A percentile compares a stretch with the other conserved stretches of the same genome.
These are phyloP conservation scores for Podospora appendiculata DNA, from an alignment of 495 filamentous ascomycete genomes.

Conservation along the genomic window DNA sequence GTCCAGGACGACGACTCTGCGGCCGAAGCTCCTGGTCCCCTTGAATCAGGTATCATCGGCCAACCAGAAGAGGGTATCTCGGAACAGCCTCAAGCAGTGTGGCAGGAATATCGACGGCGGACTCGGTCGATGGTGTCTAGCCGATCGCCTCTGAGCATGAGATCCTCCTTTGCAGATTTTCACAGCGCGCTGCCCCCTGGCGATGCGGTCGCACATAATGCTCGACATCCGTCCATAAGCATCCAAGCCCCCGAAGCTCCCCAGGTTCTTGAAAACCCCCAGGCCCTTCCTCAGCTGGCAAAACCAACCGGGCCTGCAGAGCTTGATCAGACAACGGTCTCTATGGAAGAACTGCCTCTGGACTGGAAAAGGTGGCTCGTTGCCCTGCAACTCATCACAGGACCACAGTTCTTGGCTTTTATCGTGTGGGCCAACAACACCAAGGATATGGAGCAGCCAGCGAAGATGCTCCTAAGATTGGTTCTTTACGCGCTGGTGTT, in stretches of 20 bases:
- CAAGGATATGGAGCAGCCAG: slow-evolving; percentile 36
- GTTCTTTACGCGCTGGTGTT: slow-evolving; percentile 60
- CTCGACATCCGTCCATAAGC: slow-evolving; percentile 1
- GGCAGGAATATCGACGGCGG: slow-evolving; percentile 44
- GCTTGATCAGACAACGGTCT: slow-evolving; percentile 14
- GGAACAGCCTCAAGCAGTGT: slow-evolving; percentile 36
- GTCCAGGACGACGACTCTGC: slow-evolving; percentile 43
- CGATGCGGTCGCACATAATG: too few species aligned
- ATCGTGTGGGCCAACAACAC: slow-evolving; percentile 67
- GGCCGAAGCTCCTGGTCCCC: slow-evolving; percentile 39
- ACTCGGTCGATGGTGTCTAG: slow-evolving; percentile 22
- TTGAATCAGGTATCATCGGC: slow-evolving; percentile 21
- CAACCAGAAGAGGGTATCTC: slow-evolving; percentile 14
- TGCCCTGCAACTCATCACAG: slow-evolving; percentile 74
- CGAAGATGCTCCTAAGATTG: slow-evolving; percentile 46
- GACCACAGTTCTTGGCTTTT: slow-evolving; percentile 73
- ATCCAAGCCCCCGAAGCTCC: neutral
- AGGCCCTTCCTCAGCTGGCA: neutral
- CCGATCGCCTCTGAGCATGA: slow-evolving; percentile 6
- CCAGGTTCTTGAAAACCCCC: too few species aligned
- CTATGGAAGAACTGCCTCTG: slow-evolving; percentile 23
- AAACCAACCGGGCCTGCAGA: slow-evolving; percentile 18
- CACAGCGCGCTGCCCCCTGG: too few species aligned
- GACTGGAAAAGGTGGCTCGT: slow-evolving; percentile 92
- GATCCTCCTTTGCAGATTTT: slow-evolving; percentile 6